Evolutionary conservation across 768 basidiomycete species (phyloP), one percentile per base, ranked within the genome.

Genomic region (Boletus speciosus): DNA sequence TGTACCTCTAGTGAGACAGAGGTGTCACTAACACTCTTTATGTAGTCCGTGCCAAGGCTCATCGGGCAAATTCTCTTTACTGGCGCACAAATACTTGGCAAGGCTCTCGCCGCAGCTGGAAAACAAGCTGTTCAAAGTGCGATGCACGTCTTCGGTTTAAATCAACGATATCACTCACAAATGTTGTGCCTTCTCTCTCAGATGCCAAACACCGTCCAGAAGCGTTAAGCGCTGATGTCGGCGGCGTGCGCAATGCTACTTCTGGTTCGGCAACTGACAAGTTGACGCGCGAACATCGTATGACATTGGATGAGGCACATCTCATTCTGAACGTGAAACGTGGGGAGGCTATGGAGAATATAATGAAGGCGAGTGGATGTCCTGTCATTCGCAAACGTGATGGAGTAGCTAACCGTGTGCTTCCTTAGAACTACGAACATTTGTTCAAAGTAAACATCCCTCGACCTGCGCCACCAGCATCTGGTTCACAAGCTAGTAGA

Each of bases 231-330:
- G 73, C 77, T 35, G 90, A 91, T 55, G 83, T 81, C 19, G 83
- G 83, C 14, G 91, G 91, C 38, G 81, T 90, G 16, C 82, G 85
- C 38, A 75, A 86, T 47, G 89, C 90, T 16, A 88, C 76, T 12
- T 85, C 88, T 14, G 80, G 80, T n/a, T 90, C 89, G 25, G 59
- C 77, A 8, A 90, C 88, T 11, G 92, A 94, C 78, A 83, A 81
- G 64, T 74, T 97, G 37, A 93, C 91, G 49, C 82, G 87, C 59
- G 83, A 90, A 59, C 85, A 93, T 64, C 84, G 87, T 47, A 95
- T 99, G 94, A 93, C 93, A 7, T 63, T 96, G 61, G 95, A 98
- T 61, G 97, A 99, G 74, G 97, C 96, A 19, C 87, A 86, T 64
- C 75, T 97, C 54, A 93, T 99, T 65, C 74, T 99, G 57, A 98